A percentile compares a stretch with the other conserved stretches of the same genome.
These are phyloP conservation scores for Thalassiosira ordinaria DNA, from an alignment of 352 stramenopile species.

Conservation along the genomic window DNA sequence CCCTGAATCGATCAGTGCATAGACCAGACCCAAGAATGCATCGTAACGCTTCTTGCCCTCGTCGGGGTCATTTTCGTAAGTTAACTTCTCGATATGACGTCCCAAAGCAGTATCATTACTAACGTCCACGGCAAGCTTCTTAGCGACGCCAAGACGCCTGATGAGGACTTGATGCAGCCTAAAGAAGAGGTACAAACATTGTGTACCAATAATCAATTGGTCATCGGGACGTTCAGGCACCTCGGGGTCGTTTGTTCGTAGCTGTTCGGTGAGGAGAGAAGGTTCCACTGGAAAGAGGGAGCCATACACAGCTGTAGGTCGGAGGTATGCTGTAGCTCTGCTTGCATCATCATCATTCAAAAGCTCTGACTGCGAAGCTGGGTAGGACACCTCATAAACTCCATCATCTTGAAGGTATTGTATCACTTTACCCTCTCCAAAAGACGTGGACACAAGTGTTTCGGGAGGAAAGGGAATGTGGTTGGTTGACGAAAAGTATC, in stretches of 20 bases:
- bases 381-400: slow-evolving; percentile 68
- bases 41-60: slow-evolving; percentile 79
- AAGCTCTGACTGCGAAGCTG: neutral
- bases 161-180: slow-evolving; percentile 83
- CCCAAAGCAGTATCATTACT: slow-evolving; percentile 63
- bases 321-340: slow-evolving; percentile 62
- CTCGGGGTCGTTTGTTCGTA: slow-evolving; percentile 69
- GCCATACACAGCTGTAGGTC: slow-evolving; percentile 68
- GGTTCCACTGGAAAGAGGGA: slow-evolving; percentile 73
- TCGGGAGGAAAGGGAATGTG: slow-evolving; percentile 76
- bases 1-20: slow-evolving; percentile 72
- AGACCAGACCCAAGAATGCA: slow-evolving; percentile 80
- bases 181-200: slow-evolving; percentile 86
- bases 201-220: slow-evolving; percentile 82
- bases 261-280: slow-evolving; percentile 72
- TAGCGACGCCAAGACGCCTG: slow-evolving; percentile 77
- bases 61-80: slow-evolving; percentile 46
- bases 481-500: slow-evolving; percentile 53
- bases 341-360: slow-evolving; percentile 25
- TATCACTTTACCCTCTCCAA: slow-evolving; percentile 77
- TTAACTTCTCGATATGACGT: slow-evolving; percentile 75
- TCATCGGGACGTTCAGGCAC: slow-evolving; percentile 66
- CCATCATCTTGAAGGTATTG: slow-evolving; percentile 58
- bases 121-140: slow-evolving; percentile 68
- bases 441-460: slow-evolving; percentile 71